phyloP scores from a whole-genome alignment of 495 filamentous ascomycete genomes.

The Xylaria cubensis region DNA sequence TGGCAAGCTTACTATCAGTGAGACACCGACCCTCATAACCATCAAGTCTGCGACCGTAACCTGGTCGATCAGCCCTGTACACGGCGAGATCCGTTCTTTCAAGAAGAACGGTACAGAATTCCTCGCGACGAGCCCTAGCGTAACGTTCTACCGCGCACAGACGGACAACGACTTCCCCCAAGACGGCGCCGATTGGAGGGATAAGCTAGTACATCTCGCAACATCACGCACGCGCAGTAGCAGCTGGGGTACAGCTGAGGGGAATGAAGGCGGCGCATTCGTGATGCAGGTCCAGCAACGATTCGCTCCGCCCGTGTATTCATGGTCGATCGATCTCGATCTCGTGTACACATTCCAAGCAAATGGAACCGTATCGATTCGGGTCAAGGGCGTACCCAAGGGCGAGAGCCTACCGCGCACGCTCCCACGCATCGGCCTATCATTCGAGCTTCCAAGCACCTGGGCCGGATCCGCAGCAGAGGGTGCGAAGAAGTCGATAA shows the following conservation, averaged over 20 bases:
- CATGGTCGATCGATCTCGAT: constrained; percentile 61
- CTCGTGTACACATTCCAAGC: constrained; percentile 56
- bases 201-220: constrained; percentile 42
- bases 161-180: constrained; percentile 66
- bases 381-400: constrained; percentile 47
- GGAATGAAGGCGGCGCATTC: constrained; percentile 35
- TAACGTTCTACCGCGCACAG: constrained; percentile 52
- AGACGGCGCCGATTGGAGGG: constrained; percentile 50
- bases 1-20: constrained; percentile 27
- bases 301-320: constrained; percentile 59
- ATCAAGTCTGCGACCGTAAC: constrained; percentile 29
- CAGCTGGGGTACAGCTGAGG: constrained; percentile 34
- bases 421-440: constrained; percentile 63
- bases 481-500: constrained; percentile 41
- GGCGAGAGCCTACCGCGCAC: constrained; percentile 54
- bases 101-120: constrained; percentile 36
- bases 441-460: constrained; percentile 48
- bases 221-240: constrained; percentile 40
- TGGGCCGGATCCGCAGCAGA: constrained; percentile 39
- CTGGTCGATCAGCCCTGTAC: constrained; percentile 31
- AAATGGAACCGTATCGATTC: constrained; percentile 51
- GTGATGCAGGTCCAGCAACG: constrained; percentile 49
- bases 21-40: constrained; percentile 34
- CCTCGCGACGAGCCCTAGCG: constrained; percentile 30
- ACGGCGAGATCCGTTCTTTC: constrained; percentile 33